Base-by-base conservation (phyloP, 2,329 filamentous ascomycete genomes). In the Aspergillus flavus region DNA sequence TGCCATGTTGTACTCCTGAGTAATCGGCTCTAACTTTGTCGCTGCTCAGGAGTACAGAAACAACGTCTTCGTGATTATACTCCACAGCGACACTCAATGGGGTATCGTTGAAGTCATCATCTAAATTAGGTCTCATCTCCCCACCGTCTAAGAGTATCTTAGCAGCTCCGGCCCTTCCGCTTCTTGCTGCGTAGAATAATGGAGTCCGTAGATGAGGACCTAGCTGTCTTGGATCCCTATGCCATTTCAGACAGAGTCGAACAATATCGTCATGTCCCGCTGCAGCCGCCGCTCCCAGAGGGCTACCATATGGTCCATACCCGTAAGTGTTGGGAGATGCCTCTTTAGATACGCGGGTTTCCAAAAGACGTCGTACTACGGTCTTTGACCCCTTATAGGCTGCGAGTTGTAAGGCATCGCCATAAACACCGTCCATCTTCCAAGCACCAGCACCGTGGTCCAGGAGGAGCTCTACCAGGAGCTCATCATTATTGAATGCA, bases 391-490 rank as follows among this genome's bases (percentile, higher is more conserved):
- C 61, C 19, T 12, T 26, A 48, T 63, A 63, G 1, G 57, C 61
- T 9, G 57, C 61, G 12, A 63, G 41, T 26, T 63, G 61, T 16
- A 63, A 28, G 2, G 50, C 50, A 41, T 60, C 61, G 0, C 61
- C 57, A 26, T 50, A 63, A 7, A 32, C 57, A 21, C 61, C 61
- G 6, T 60, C 52, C 16, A 12, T 6, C 23, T 23, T 30, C 12
- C 28, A n/a, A 6, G 14, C 12, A 3, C 39, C 11, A 9, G 10
- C 48, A n/a, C 56, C 56, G 1, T 46, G 9, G 14, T 34, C 16
- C 4, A 62, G 30, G 6, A 55, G 36, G 2, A 54, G 10, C 11
- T 14, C 32, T n/a, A 26, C 12, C 19, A 62, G 28, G 28, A 10
- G 3, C 16, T 32, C 46, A n/a, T 58, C 28, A 5, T 62, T 46